Percentiles rank a stretch among this genome's conserved stretches.
These are phyloP conservation scores for Pythium vanterpoolii DNA, from an alignment of 352 stramenopile genomes.

Conservation along the genomic window DNA sequence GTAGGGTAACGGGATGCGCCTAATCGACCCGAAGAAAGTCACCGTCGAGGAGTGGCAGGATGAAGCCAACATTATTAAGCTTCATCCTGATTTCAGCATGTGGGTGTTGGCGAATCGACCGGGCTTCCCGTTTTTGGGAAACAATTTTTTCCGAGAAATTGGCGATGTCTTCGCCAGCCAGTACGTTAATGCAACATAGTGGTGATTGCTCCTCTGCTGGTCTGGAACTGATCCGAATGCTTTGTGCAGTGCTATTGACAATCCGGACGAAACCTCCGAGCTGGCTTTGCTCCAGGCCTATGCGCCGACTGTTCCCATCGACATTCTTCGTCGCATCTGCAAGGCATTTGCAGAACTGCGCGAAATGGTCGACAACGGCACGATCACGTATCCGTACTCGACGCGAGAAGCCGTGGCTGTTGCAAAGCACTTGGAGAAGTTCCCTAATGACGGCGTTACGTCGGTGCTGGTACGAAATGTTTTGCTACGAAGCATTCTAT, in stretches of 20 bases:
- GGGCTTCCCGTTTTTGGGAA: constrained; percentile 96
- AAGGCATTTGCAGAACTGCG: constrained; percentile 90
- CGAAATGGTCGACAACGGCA: constrained; percentile 80
- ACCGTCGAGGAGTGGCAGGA: constrained; percentile 57
- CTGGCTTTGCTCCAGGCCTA: constrained; percentile 89
- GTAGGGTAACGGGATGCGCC: constrained; percentile 84
- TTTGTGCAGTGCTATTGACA: constrained; percentile 71
- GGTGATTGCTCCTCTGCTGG: neutral
- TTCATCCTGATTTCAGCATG: constrained; percentile 93
- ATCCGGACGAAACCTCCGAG: constrained; percentile 90
- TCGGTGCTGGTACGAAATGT: constrained; percentile 49
- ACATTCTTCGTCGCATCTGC: constrained; percentile 83
- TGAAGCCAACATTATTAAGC: constrained; percentile 79
- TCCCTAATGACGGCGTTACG: constrained; percentile 88
- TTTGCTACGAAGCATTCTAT: too few species aligned
- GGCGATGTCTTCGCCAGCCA: constrained; percentile 93
- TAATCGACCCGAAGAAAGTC: constrained; percentile 73
- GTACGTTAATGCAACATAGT: constrained; percentile 31
- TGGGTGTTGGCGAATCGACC: constrained; percentile 95
- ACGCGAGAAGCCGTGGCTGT: constrained; percentile 93
- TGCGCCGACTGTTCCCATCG: constrained; percentile 72
- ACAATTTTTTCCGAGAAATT: constrained; percentile 95
- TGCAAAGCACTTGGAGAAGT: constrained; percentile 92
- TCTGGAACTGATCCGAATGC: neutral
- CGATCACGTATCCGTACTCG: constrained; percentile 94